Conservation (phyloP, 129 eudicot species). For the Escallonia herrerae region DNA sequence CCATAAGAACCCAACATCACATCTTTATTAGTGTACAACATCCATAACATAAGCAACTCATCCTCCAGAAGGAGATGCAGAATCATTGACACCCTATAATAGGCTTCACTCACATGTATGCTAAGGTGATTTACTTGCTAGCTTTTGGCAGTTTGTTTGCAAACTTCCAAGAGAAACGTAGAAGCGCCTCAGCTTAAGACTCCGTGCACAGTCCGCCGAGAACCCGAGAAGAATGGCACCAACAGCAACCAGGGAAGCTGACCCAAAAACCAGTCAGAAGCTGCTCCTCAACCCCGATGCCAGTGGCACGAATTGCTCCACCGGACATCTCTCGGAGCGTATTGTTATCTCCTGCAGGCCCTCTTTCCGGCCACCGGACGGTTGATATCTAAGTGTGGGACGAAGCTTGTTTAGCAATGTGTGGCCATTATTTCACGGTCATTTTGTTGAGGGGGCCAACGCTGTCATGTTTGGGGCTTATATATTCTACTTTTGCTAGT, state of each 20-base stretch:
- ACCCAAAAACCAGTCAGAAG: constrained; percentile 63
- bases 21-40: no score
- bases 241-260: constrained; percentile 68
- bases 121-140: no score
- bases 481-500: not conserved
- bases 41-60: no score
- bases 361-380: constrained; percentile 48
- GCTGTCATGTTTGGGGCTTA: no score
- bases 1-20: no score
- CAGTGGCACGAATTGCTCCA: constrained; percentile 57
- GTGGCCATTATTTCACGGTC: constrained; percentile 15
- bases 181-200: constrained; percentile 70
- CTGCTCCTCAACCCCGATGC: constrained; percentile 65
- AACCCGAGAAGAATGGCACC: constrained; percentile 87
- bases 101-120: no score
- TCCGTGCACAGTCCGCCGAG: constrained; percentile 62
- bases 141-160: no score
- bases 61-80: no score
- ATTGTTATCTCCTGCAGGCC: constrained; percentile 5
- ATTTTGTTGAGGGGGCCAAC: constrained; percentile 1
- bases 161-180: no score
- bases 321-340: constrained; percentile 30
- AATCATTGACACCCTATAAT: no score
- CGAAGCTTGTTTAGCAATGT: constrained; percentile 16
- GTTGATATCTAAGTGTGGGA: constrained; percentile 32